Conservation (phyloP, 106 monocot genomes). For the Hemerocallis citrina region DNA sequence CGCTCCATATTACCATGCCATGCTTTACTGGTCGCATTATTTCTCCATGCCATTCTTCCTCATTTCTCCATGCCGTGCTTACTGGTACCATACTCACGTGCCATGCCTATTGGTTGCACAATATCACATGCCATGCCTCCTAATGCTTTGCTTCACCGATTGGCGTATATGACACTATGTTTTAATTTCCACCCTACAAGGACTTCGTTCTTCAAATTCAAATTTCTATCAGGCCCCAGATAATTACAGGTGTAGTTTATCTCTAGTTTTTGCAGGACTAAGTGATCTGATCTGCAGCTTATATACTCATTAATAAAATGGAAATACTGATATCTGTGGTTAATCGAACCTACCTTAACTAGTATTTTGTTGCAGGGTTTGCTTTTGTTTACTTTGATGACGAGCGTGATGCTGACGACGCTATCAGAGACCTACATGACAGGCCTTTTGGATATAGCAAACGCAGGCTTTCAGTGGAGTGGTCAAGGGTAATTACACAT, state of each 20-base stretch:
- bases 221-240: constrained; percentile 39
- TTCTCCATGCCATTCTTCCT: constrained; percentile 25
- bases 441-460: constrained; percentile 59
- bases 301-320: background rate
- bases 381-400: constrained; percentile 90
- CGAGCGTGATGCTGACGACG: constrained; percentile 82
- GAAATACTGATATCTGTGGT: background rate
- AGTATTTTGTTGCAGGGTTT: constrained; percentile 44
- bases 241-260: constrained; percentile 61
- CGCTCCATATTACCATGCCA: constrained; percentile 24
- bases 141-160: constrained; percentile 11
- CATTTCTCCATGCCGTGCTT: constrained; percentile 4
- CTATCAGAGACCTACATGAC: constrained; percentile 50
- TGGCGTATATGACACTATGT: constrained; percentile 37
- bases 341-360: background rate
- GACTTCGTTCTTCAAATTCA: constrained; percentile 38
- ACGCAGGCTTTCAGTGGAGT: constrained; percentile 72
- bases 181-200: constrained; percentile 46
- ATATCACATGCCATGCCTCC: constrained; percentile 5
- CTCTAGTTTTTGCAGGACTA: constrained; percentile 22
- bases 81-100: background rate
- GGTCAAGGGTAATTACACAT: constrained; percentile 94
- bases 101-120: constrained; percentile 8
- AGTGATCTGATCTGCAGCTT: constrained; percentile 9
- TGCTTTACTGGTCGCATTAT: constrained; percentile 14